Evolutionary conservation across 805 yeast genomes (phyloP).

Genomic region (Starmerella gropengiesseri): DNA sequence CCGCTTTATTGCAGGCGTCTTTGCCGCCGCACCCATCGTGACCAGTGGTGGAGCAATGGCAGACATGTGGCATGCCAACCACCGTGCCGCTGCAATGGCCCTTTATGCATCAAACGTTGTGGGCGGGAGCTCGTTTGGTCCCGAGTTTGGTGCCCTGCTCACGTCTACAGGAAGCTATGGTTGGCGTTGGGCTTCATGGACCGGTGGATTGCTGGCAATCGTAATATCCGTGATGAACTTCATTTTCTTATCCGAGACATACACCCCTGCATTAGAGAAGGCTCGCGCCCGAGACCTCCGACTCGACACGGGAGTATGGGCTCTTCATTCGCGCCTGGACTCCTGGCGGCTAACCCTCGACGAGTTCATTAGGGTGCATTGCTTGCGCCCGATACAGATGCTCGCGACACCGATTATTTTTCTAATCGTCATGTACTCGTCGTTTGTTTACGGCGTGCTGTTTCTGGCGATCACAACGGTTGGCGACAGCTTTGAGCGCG

Average conservation of each 20-base stretch:
- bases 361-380: slow-evolving; percentile 62
- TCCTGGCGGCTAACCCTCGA: slow-evolving; percentile 59
- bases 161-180: slow-evolving; percentile 33
- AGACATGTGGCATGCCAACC: slow-evolving; percentile 43
- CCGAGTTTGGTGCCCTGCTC: slow-evolving; percentile 35
- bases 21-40: slow-evolving; percentile 55
- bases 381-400: slow-evolving; percentile 72
- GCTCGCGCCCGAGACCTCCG: slow-evolving; percentile 56
- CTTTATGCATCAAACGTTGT: slow-evolving; percentile 41
- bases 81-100: slow-evolving; percentile 44
- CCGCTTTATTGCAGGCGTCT: slow-evolving; percentile 47
- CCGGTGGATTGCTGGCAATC: slow-evolving; percentile 36
- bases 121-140: slow-evolving; percentile 36
- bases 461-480: slow-evolving; percentile 36
- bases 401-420: slow-evolving; percentile 41
- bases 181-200: slow-evolving; percentile 53
- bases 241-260: slow-evolving; percentile 32
- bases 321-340: slow-evolving; percentile 86
- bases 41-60: slow-evolving; percentile 53
- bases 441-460: slow-evolving; percentile 37
- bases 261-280: slow-evolving; percentile 41
- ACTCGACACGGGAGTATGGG: slow-evolving; percentile 63
- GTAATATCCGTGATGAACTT: slow-evolving; percentile 33
- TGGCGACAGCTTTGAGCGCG: slow-evolving; percentile 29
- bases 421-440: slow-evolving; percentile 34